Percentiles rank a stretch among this genome's conserved stretches.
Evolutionary conservation across 1,284 basidiomycete species (phyloP).

Genomic region (Puccinia novopanici): DNA sequence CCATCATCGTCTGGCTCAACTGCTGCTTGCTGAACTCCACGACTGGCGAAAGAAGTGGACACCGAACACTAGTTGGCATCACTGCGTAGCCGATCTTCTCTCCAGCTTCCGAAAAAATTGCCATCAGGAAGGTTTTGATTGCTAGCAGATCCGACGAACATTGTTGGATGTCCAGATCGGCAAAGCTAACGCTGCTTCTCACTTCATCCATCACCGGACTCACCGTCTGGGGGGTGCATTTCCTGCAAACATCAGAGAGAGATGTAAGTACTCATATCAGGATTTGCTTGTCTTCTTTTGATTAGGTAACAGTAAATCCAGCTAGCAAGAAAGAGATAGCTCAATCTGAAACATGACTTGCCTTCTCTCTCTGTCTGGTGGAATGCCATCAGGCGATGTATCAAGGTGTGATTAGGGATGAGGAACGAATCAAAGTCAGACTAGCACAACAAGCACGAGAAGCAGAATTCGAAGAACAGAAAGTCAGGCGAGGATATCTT

Average conservation of each 20-base stretch:
- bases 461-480: conserved; percentile 63
- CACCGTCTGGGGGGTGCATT: conserved; percentile 89
- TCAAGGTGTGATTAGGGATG: conserved; percentile 81
- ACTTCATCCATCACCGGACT: conserved; percentile 45
- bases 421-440: conserved; percentile 75
- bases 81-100: background rate
- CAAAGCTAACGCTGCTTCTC: conserved; percentile 40
- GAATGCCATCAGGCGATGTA: conserved; percentile 74
- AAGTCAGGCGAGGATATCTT: conserved; percentile 32
- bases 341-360: background rate
- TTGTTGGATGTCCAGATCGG: conserved; percentile 32
- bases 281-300: background rate
- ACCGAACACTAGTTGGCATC: background rate
- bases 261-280: conserved; percentile 64
- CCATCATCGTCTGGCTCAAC: background rate
- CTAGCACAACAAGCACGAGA: conserved; percentile 66
- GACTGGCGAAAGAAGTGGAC: background rate
- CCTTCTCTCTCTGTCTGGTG: background rate
- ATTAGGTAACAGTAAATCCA: background rate
- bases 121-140: background rate
- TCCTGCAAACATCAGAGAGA: conserved; percentile 79
- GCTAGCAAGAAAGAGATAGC: background rate
- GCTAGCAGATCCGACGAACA: too few relatives aligned
- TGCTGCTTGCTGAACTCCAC: background rate
- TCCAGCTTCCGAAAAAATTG: background rate